Percentiles rank a stretch among this genome's conserved stretches.
These are phyloP conservation scores for Colletotrichum sp. DNA, from an alignment of 2,329 filamentous ascomycete species.

Conservation along the genomic window DNA sequence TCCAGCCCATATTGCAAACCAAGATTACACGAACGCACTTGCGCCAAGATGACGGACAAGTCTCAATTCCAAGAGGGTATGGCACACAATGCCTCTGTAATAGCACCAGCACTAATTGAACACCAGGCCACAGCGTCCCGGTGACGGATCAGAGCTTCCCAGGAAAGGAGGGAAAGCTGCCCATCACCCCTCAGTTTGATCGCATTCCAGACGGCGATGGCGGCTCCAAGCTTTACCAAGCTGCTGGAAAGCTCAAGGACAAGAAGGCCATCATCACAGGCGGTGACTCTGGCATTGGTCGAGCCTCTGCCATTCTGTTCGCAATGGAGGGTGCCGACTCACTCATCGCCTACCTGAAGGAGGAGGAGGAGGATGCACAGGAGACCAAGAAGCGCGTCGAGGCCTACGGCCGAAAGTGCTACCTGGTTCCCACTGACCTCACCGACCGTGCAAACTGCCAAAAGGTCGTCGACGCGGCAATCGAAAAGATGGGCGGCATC, in stretches of 20 bases:
- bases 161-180: conserved; percentile 52
- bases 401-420: conserved; percentile 67
- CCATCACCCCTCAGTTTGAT: conserved; percentile 63
- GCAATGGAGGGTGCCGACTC: conserved; percentile 81
- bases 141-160: conserved; percentile 46
- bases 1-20: neutral
- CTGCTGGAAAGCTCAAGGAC: conserved; percentile 76
- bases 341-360: conserved; percentile 75
- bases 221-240: conserved; percentile 72
- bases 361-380: conserved; percentile 78
- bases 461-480: conserved; percentile 69
- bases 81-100: rapidly evolving
- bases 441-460: conserved; percentile 71
- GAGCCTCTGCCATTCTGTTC: conserved; percentile 76
- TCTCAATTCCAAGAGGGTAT: conserved; percentile 26
- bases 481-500: conserved; percentile 70
- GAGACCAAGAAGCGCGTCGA: conserved; percentile 76
- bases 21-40: neutral
- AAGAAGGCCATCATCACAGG: conserved; percentile 82
- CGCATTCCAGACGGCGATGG: conserved; percentile 72
- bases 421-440: conserved; percentile 69
- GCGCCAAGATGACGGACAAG: conserved; percentile 6
- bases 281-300: conserved; percentile 80
- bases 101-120: neutral
- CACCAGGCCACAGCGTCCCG: conserved; percentile 41